phyloP scores from a whole-genome alignment of 176 grass and related monocot species.

The Musa beccarii region DNA sequence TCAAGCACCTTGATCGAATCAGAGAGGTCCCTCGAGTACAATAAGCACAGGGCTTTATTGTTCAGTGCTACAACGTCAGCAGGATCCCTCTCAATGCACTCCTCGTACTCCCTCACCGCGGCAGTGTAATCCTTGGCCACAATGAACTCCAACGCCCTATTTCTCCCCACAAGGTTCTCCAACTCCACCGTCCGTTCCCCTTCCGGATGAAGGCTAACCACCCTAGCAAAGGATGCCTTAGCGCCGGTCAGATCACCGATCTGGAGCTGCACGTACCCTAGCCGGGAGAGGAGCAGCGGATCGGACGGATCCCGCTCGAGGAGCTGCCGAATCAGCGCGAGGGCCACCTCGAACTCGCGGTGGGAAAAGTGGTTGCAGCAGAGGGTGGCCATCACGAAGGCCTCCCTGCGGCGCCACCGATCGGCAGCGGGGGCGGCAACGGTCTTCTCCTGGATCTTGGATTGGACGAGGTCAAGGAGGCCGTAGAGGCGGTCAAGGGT shows the following conservation, averaged over 20 bases:
- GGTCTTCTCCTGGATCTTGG: conserved; percentile 13
- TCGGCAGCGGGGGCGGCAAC: not conserved
- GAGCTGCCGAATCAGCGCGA: conserved; percentile 47
- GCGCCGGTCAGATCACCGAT: conserved; percentile 62
- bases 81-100: conserved; percentile 59
- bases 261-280: conserved; percentile 80
- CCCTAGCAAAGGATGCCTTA: conserved; percentile 42
- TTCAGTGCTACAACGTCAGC: conserved; percentile 65
- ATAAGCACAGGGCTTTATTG: conserved; percentile 84
- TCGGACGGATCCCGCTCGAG: conserved; percentile 31
- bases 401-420: conserved; percentile 51
- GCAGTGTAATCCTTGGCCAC: conserved; percentile 67
- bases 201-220: conserved; percentile 24
- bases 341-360: conserved; percentile 78
- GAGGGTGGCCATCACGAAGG: conserved; percentile 42
- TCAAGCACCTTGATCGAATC: conserved; percentile 87
- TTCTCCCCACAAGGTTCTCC: conserved; percentile 50
- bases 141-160: conserved; percentile 57
- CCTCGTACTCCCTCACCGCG: conserved; percentile 84
- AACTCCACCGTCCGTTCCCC: conserved; percentile 1
- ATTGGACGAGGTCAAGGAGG: conserved; percentile 58
- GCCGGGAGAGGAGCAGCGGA: conserved; percentile 53
- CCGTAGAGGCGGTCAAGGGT: conserved; percentile 80
- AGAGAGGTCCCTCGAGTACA: conserved; percentile 76
- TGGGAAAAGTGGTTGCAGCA: conserved; percentile 62